These are phyloP conservation scores for Agastache rugosa DNA, from an alignment of 257 asterid genomes.

Conservation along the genomic window DNA sequence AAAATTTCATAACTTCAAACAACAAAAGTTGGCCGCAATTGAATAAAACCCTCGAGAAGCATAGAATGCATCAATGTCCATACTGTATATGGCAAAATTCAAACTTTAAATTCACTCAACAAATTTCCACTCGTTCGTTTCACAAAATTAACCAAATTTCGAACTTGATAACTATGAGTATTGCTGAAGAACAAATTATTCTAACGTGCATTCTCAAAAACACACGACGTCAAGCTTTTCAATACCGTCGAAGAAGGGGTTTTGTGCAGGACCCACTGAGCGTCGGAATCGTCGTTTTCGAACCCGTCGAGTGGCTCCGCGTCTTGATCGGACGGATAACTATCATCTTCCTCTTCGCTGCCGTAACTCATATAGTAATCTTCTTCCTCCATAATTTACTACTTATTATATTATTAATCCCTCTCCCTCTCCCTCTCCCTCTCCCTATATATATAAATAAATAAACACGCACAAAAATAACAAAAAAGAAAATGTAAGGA, in stretches of 20 bases:
- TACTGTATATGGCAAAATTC: neutral
- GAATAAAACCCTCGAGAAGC: neutral
- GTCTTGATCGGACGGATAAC: conserved; percentile 61
- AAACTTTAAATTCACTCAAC: conserved; percentile 16
- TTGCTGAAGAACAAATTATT: neutral
- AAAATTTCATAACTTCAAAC: neutral
- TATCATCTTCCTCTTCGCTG: conserved; percentile 61
- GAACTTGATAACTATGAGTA: neutral
- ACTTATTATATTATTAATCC: neutral
- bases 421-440: neutral
- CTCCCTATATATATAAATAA: no score
- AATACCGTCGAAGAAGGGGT: conserved; percentile 73
- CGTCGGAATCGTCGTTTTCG: conserved; percentile 66
- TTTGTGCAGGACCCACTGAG: conserved; percentile 51
- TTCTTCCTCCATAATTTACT: conserved; percentile 55
- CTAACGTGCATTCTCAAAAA: conserved; percentile 22
- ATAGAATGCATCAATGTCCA: neutral
- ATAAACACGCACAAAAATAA: neutral
- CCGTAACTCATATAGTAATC: conserved; percentile 55
- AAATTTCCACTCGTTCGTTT: neutral
- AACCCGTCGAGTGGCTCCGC: conserved; percentile 58
- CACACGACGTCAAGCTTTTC: neutral
- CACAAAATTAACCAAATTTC: conserved; percentile 13
- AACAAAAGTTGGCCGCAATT: neutral
- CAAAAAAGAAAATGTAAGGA: neutral